A percentile compares a stretch with the other conserved stretches of the same genome.
phyloP scores from a whole-genome alignment of 2,329 filamentous ascomycete genomes.

The Aspergillus pseudoviridinutans region DNA sequence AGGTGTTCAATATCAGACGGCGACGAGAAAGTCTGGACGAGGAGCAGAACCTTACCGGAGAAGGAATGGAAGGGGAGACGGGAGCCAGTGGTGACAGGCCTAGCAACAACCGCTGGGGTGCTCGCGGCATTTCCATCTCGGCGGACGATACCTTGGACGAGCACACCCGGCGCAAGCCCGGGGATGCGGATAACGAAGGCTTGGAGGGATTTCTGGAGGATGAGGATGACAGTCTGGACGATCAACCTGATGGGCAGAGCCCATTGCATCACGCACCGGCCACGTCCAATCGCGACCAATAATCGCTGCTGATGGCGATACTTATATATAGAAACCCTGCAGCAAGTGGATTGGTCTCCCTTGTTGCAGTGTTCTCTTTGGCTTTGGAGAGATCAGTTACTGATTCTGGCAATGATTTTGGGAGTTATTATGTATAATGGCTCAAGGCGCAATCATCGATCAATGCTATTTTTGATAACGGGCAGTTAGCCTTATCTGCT shows the following conservation, averaged over 20 bases:
- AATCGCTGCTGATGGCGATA: conserved; percentile 3
- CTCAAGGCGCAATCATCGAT: not conserved
- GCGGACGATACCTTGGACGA: conserved; percentile 50
- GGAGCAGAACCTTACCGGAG: conserved; percentile 33
- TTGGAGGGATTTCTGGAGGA: conserved; percentile 20
- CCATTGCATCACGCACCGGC: conserved; percentile 1
- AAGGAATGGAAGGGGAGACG: conserved; percentile 23
- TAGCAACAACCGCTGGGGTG: conserved; percentile 51
- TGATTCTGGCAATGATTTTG: not conserved
- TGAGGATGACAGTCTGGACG: conserved; percentile 13
- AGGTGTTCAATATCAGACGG: conserved; percentile 61
- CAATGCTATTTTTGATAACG: not conserved
- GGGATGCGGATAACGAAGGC: conserved; percentile 8
- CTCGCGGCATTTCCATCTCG: conserved; percentile 56
- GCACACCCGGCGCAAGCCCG: conserved; percentile 12
- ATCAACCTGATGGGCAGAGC: conserved; percentile 2
- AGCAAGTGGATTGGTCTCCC: not conserved
- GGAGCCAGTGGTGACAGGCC: conserved; percentile 19
- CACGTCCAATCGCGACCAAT: not conserved
- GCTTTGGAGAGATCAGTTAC: not conserved
- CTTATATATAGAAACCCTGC: conserved; percentile 6
- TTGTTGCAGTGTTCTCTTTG: not conserved
- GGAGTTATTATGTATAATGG: not conserved
- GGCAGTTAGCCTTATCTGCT: not conserved
- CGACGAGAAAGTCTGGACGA: conserved; percentile 32